Evolutionary conservation across 2,329 filamentous ascomycete genomes (phyloP).

Genomic region (Botrytis elliptica): DNA sequence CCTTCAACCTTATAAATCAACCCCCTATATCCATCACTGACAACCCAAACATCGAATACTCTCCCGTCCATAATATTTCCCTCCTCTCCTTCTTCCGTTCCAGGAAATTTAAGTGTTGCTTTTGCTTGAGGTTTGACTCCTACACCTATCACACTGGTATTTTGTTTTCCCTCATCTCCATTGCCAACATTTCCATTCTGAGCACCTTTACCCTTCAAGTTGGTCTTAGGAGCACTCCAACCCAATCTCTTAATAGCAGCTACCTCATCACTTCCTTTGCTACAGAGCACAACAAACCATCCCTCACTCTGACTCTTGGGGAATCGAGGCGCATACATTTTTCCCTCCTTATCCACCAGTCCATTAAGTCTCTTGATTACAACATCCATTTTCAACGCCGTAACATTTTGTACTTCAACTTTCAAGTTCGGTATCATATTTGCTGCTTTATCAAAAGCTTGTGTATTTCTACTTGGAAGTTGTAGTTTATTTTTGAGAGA

Average conservation of each 20-base stretch:
- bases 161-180: conserved; percentile 74
- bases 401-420: conserved; percentile 60
- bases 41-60: conserved; percentile 69
- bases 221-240: conserved; percentile 53
- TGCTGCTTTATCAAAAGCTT: conserved; percentile 55
- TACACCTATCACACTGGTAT: conserved; percentile 27
- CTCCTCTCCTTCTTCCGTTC: conserved; percentile 34
- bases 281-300: conserved; percentile 80
- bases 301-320: conserved; percentile 94
- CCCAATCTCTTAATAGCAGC: conserved; percentile 82
- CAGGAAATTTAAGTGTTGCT: conserved; percentile 60
- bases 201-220: conserved; percentile 35
- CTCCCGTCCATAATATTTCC: conserved; percentile 44
- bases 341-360: conserved; percentile 61
- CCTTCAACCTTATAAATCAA: conserved; percentile 51
- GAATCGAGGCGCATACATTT: conserved; percentile 84
- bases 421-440: conserved; percentile 67
- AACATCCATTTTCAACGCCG: conserved; percentile 62
- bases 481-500: conserved; percentile 51
- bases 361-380: conserved; percentile 66
- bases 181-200: conserved; percentile 56
- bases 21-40: conserved; percentile 86
- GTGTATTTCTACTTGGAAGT: conserved; percentile 50
- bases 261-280: conserved; percentile 68
- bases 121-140: conserved; percentile 53